A percentile compares a stretch with the other conserved stretches of the same genome.
Conservation (phyloP, 2,329 filamentous ascomycete species). For the Neurospora sp. region DNA sequence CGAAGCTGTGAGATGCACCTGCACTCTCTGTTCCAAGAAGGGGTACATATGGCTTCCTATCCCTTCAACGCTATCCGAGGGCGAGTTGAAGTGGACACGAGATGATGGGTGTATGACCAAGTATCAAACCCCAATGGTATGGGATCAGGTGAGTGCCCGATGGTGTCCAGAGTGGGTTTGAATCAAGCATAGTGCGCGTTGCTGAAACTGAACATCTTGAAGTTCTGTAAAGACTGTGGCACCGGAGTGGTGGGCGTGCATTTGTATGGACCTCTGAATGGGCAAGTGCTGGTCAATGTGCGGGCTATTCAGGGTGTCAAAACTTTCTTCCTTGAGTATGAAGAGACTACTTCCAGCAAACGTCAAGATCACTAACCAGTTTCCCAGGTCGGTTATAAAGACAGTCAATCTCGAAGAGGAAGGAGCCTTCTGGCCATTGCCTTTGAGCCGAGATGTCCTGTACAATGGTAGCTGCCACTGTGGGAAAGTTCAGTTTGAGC, state of each 20-base stretch:
- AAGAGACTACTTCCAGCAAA: not conserved
- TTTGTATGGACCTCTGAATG: constrained; percentile 12
- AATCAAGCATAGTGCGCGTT: not conserved
- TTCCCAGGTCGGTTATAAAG: not conserved
- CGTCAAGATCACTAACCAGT: not conserved
- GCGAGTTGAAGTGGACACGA: constrained; percentile 12
- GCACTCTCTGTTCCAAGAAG: constrained; percentile 20
- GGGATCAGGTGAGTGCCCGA: not conserved
- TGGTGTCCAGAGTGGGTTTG: not conserved
- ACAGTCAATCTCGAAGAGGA: not conserved
- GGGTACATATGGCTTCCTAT: constrained; percentile 19
- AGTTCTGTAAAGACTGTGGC: constrained; percentile 22
- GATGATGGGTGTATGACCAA: not conserved
- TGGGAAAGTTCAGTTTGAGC: constrained; percentile 14
- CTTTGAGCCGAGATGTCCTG: constrained; percentile 1
- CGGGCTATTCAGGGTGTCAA: constrained; percentile 16
- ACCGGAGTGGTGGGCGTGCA: constrained; percentile 19
- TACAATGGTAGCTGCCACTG: constrained; percentile 21
- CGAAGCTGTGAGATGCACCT: constrained; percentile 13
- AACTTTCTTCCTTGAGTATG: constrained; percentile 17
- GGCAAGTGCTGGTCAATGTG: constrained; percentile 17
- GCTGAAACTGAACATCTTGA: not conserved
- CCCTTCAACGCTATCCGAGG: not conserved
- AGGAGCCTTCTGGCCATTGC: not conserved
- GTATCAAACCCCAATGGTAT: not conserved